Evolutionary conservation across 768 basidiomycete genomes (phyloP), one percentile per base, ranked within the genome.

Genomic region (Russula dissimulans): DNA sequence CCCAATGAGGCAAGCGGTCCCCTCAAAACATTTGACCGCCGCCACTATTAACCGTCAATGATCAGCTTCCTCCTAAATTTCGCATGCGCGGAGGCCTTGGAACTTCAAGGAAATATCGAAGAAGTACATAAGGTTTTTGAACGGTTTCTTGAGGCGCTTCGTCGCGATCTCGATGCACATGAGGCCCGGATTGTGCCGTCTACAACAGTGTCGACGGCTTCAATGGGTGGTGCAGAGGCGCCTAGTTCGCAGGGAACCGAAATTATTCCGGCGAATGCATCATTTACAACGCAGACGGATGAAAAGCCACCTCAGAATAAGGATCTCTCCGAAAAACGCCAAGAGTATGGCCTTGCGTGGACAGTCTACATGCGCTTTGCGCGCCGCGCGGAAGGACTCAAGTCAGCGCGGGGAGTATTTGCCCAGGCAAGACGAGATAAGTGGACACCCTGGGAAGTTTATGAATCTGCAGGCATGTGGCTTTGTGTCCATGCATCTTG

Each of bases 331-430:
- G 84, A 85, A 41, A 76, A 82, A 62, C 76, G 81, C 66, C 81
- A 81, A 47, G 91, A 90, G 66, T 90, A 83, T 69, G 84, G 86
- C 8, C 77, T 91, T 41, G 91, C 83, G 14, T 89, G 81, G 80
- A 94, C 82, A 69, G 86, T 92, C 79, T 93, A 95, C 70, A 95
- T 98, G 87, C 81, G 95, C 10, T 97, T 95, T 67, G 87, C 87
- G 12, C 76, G 91, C 62, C 79, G 97, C 45, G 85, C 94, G 4
- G 91, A 95, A 76, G 91, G 91, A 18, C 81, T 91, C 66, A 89
- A 89, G 71, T 77, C 86, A 3, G 86, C 88, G 43, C 77, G 95
- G 57, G 76, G 78, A 0, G 75, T 93, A 6, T 98, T 98, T 67
- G 81, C 80, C 18, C 87, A 86, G 71, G 91, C 93, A 11, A 79